phyloP scores from a whole-genome alignment of 768 basidiomycete genomes.

The Tylopilus plumbeoviolaceoides region DNA sequence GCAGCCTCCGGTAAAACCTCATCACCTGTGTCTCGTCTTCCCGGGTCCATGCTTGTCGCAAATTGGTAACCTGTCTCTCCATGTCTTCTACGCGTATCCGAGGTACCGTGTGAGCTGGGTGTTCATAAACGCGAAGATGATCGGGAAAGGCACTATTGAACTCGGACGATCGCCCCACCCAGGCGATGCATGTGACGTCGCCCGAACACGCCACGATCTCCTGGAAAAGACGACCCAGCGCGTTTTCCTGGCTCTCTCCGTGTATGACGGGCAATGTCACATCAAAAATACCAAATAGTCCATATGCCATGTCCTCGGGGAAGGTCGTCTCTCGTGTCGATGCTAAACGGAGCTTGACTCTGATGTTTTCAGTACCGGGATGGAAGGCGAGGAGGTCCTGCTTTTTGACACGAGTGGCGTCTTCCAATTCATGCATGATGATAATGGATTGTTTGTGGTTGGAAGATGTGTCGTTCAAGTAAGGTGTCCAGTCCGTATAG shows the following conservation, averaged over 20 bases:
- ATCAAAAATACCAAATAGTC: conserved; percentile 21
- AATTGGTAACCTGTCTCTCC: neutral
- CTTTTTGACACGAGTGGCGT: conserved; percentile 1
- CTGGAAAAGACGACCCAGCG: conserved; percentile 19
- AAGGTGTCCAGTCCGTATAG: conserved; percentile 19
- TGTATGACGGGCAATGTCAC: conserved; percentile 12
- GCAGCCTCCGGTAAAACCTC: conserved; percentile 6
- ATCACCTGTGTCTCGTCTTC: conserved; percentile 2
- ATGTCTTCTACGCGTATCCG: conserved; percentile 5
- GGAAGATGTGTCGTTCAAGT: conserved; percentile 6
- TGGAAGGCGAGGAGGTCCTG: conserved; percentile 10
- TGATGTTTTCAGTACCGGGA: conserved; percentile 8
- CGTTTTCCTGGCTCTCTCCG: conserved; percentile 15
- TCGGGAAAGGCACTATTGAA: conserved; percentile 22
- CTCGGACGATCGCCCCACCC: conserved; percentile 16
- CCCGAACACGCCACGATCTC: conserved; percentile 17
- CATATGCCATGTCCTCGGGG: conserved; percentile 19
- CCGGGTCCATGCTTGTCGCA: neutral
- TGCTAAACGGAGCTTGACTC: conserved; percentile 18
- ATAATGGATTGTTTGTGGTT: conserved; percentile 16
- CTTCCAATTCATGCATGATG: conserved; percentile 17
- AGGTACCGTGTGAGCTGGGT: neutral
- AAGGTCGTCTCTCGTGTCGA: conserved; percentile 20
- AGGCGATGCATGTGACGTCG: conserved; percentile 18
- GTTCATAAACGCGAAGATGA: conserved; percentile 13